These are phyloP conservation scores for Hysterangium stoloniferum DNA, from an alignment of 768 basidiomycete genomes.

Conservation along the genomic window DNA sequence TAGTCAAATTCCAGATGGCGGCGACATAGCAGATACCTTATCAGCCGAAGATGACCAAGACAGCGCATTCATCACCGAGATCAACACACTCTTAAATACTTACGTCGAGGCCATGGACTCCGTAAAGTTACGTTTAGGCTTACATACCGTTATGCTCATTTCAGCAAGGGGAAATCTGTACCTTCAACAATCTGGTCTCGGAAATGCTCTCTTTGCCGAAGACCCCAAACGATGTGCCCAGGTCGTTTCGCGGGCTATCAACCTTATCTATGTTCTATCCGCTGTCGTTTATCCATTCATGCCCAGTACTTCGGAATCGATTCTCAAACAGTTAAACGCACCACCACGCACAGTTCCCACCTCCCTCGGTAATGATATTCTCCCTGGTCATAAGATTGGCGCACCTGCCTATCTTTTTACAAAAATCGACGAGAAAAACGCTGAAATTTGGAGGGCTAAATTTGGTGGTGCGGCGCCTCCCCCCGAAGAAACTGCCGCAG, in stretches of 20 bases:
- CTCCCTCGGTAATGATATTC: conserved; percentile 69
- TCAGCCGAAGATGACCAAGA: conserved; percentile 61
- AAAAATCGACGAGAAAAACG: conserved; percentile 87
- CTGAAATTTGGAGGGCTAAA: conserved; percentile 67
- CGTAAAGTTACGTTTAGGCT: conserved; percentile 81
- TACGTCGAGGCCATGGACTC: conserved; percentile 86
- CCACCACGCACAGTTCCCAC: conserved; percentile 75
- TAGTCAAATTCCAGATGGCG: conserved; percentile 71
- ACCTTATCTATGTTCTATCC: conserved; percentile 87
- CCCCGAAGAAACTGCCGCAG: conserved; percentile 29
- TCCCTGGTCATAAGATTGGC: conserved; percentile 80
- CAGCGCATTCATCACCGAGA: conserved; percentile 66
- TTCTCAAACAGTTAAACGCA: conserved; percentile 83
- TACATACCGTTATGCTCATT: conserved; percentile 84
- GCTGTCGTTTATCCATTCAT: conserved; percentile 91
- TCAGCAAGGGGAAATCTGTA: conserved; percentile 88
- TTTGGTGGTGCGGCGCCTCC: conserved; percentile 57
- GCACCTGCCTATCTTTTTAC: conserved; percentile 88
- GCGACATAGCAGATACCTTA: conserved; percentile 60
- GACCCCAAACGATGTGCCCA: conserved; percentile 83
- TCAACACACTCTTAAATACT: conserved; percentile 71
- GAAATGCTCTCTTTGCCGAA: conserved; percentile 78
- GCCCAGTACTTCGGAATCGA: conserved; percentile 79
- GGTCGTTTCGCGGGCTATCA: conserved; percentile 83
- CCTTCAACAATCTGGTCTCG: conserved; percentile 86